Evolutionary conservation across 2,329 filamentous ascomycete species (phyloP), one percentile per base, ranked within the genome.

Genomic region (Neospermospora avenae): DNA sequence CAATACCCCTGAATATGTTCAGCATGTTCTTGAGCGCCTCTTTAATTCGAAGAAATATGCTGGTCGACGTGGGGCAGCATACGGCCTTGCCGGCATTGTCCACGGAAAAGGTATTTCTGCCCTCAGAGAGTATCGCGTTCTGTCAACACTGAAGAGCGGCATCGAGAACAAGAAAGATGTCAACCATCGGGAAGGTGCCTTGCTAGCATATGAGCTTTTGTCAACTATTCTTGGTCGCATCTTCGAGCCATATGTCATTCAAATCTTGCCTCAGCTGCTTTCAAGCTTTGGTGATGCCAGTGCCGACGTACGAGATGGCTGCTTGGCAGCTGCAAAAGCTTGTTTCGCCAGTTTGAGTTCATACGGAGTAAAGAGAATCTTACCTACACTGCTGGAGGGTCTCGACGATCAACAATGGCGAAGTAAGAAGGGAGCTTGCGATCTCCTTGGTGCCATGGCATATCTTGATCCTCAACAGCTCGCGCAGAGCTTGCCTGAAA

Each of bases 401-500:
- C 84, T 99, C 10, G 93, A 98, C 65, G 95, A 99, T 65, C 86
- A 90, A 56, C 93, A 98, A 74, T 99, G 95, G 95, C 89, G 95
- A 71, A 98, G 92, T 77, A 98, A 99, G 77, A 96, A 96, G 78
- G 95, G 96, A 68, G 95, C 95, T 57, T 99, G 95, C 72, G 95
- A 99, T 73, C 87, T 96, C 25, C 83, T 99, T 14, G 95, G 95
- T 73, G 95, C 95, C 64, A 99, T 99, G 95, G 96, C 95, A 4
- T 99, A 99, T 73, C 84, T 99, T 34, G 95, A 98, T 73, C 93
- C 96, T 7, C 90, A 97, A 66, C 95, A 99, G 74, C 83, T 99
- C 18, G 92, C 95, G 1, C 83, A 89, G 68, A 98, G 93, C 73
- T 78, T 99, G 69, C 95, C 95, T 2, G 93, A 96, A 59, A 99